Evolutionary conservation across 2,329 filamentous ascomycete genomes (phyloP).

Genomic region (Hymenoscyphus repandus): DNA sequence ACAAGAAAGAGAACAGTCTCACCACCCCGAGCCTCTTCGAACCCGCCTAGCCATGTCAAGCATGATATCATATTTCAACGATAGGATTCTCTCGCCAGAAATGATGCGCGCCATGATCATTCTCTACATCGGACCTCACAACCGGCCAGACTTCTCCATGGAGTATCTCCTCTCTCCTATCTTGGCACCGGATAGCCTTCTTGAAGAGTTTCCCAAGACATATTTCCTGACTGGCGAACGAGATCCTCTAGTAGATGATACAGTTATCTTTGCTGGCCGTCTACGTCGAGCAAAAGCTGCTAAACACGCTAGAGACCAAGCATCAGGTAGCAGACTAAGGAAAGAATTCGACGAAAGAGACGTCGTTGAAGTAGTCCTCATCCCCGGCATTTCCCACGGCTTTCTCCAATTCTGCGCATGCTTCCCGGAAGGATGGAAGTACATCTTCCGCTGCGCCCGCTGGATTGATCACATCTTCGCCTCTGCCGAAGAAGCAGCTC

Average conservation of each 20-base stretch:
- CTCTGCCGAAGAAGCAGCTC: conserved; percentile 36
- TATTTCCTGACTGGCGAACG: conserved; percentile 93
- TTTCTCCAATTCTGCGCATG: conserved; percentile 87
- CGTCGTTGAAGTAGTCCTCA: conserved; percentile 73
- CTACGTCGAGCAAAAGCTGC: conserved; percentile 73
- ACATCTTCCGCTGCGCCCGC: conserved; percentile 69
- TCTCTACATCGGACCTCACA: conserved; percentile 89
- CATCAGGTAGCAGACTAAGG: conserved; percentile 47
- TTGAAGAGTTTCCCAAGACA: conserved; percentile 86
- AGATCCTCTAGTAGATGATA: conserved; percentile 93
- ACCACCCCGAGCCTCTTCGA: conserved; percentile 55
- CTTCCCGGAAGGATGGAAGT: conserved; percentile 86
- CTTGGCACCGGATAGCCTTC: conserved; percentile 76
- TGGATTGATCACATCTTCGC: conserved; percentile 82
- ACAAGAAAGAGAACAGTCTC: conserved; percentile 23
- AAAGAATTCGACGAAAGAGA: conserved; percentile 66
- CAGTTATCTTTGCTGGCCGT: conserved; percentile 88
- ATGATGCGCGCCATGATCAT: conserved; percentile 99
- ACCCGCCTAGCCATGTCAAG: conserved; percentile 90
- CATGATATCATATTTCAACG: conserved; percentile 98
- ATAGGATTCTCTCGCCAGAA: conserved; percentile 88
- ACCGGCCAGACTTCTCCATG: conserved; percentile 84
- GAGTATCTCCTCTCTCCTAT: conserved; percentile 90
- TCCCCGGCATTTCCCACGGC: conserved; percentile 87
- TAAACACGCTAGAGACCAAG: conserved; percentile 43